These are phyloP conservation scores for Sungouiozyma intestinalis DNA, from an alignment of 805 yeast species.

Conservation along the genomic window DNA sequence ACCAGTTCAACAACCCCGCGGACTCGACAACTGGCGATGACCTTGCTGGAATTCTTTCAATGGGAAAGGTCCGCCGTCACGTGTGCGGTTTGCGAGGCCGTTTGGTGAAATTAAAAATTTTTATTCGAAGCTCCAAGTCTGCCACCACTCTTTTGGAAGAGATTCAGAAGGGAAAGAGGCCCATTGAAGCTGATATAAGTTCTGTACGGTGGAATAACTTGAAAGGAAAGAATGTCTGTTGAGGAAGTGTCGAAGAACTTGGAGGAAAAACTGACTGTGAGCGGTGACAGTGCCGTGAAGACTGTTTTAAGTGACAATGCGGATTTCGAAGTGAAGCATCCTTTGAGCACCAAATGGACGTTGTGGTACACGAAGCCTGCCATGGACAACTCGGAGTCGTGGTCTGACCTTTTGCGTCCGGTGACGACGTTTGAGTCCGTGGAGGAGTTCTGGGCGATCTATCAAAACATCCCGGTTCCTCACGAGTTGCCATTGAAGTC, in stretches of 20 bases:
- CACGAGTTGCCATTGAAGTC: slow-evolving; percentile 83
- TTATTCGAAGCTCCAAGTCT: background rate
- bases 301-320: slow-evolving; percentile 24
- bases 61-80: no score
- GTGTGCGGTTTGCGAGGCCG: no score
- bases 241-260: slow-evolving; percentile 28
- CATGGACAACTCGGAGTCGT: slow-evolving; percentile 63
- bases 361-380: slow-evolving; percentile 97
- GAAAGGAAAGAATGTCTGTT: slow-evolving; percentile 24
- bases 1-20: background rate
- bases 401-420: slow-evolving; percentile 89
- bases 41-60: no score
- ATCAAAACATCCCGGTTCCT: slow-evolving; percentile 86
- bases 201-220: slow-evolving; percentile 1
- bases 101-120: no score
- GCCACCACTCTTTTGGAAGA: no score
- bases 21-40: background rate
- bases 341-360: slow-evolving; percentile 86
- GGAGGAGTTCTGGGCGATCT: slow-evolving; percentile 98
- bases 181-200: no score
- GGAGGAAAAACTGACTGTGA: slow-evolving; percentile 19
- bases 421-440: slow-evolving; percentile 89
- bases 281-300: slow-evolving; percentile 13
- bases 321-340: slow-evolving; percentile 46
- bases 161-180: no score